A percentile compares a stretch with the other conserved stretches of the same genome.
Evolutionary conservation across 1,284 basidiomycete species (phyloP).

Genomic region (Athelia psychrophila): DNA sequence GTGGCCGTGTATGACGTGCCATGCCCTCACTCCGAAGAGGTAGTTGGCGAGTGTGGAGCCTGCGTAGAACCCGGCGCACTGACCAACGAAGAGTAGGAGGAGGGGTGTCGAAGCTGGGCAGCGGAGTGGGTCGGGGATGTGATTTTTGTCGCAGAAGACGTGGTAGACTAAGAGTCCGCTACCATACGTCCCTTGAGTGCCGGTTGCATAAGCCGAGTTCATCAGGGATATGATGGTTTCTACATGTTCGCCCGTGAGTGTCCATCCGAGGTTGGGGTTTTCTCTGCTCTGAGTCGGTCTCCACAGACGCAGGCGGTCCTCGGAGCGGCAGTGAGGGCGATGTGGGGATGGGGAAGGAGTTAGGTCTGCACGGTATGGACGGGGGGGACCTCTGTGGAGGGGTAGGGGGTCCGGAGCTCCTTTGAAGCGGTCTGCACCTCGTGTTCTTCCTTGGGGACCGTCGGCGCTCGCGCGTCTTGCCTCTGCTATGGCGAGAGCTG

Average conservation of each 20-base stretch:
- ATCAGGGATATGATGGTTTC: constrained; percentile 15
- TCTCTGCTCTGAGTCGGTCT: constrained; percentile 3
- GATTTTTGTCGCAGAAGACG: constrained; percentile 22
- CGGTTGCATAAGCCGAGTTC: constrained; percentile 8
- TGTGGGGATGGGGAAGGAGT: constrained; percentile 7
- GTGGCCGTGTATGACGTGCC: constrained; percentile 32
- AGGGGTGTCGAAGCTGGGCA: constrained; percentile 12
- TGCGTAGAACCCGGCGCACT: constrained; percentile 15
- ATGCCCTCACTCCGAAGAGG: constrained; percentile 22
- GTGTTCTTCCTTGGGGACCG: too few species aligned
- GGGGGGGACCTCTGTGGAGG: background rate
- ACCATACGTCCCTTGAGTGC: constrained; percentile 23
- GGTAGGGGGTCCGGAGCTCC: background rate
- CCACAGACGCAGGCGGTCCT: constrained; percentile 20
- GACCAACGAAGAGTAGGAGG: constrained; percentile 14
- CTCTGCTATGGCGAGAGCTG: background rate
- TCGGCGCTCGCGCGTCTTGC: constrained; percentile 1
- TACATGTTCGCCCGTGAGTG: constrained; percentile 9
- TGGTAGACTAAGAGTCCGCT: constrained; percentile 26
- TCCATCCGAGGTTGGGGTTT: background rate
- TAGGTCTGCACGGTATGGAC: constrained; percentile 8
- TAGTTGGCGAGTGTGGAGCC: constrained; percentile 26
- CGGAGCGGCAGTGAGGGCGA: constrained; percentile 21
- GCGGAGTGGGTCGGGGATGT: constrained; percentile 15
- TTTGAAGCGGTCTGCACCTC: background rate